These are phyloP conservation scores for Groenewaldozyma auringiensis DNA, from an alignment of 1,139 yeast species.

Conservation along the genomic window DNA sequence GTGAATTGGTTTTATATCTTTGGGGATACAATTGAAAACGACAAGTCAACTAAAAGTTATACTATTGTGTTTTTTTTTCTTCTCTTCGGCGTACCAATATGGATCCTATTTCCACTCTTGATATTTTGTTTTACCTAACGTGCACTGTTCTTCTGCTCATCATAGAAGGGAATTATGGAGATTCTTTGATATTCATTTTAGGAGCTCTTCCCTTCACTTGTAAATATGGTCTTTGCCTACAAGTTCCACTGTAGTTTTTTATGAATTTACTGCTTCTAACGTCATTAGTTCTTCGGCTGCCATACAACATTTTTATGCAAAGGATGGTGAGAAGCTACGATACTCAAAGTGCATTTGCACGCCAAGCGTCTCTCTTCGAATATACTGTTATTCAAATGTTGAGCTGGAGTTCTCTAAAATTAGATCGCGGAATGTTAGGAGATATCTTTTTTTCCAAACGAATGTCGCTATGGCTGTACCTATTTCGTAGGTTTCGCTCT, in stretches of 20 bases:
- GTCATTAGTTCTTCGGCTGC: slow-evolving; percentile 13
- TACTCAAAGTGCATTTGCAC: slow-evolving; percentile 21
- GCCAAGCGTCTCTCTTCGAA: slow-evolving; percentile 23
- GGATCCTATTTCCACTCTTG: slow-evolving; percentile 18
- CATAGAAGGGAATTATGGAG: slow-evolving; percentile 10
- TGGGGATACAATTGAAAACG: no score
- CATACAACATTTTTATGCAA: slow-evolving; percentile 17
- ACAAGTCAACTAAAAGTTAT: no score
- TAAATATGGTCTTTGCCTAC: slow-evolving; percentile 2
- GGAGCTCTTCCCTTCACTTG: slow-evolving; percentile 13
- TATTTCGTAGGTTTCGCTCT: slow-evolving; percentile 22
- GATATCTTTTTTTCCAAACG: slow-evolving; percentile 18
- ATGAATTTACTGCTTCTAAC: neutral
- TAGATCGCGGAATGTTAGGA: slow-evolving; percentile 19
- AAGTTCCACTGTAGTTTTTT: neutral
- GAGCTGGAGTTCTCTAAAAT: slow-evolving; percentile 17
- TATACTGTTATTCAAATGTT: slow-evolving; percentile 19
- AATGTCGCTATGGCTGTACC: slow-evolving; percentile 18
- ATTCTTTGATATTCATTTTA: slow-evolving; percentile 11
- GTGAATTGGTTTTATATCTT: no score
- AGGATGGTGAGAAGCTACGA: slow-evolving; percentile 19
- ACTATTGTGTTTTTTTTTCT: no score
- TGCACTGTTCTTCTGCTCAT: slow-evolving; percentile 8
- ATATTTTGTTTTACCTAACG: slow-evolving; percentile 14
- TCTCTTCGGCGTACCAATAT: no score